Percentiles rank a stretch among this genome's conserved stretches.
Evolutionary conservation across 2,329 filamentous ascomycete species (phyloP).

Genomic region (Botrytis paeoniae): DNA sequence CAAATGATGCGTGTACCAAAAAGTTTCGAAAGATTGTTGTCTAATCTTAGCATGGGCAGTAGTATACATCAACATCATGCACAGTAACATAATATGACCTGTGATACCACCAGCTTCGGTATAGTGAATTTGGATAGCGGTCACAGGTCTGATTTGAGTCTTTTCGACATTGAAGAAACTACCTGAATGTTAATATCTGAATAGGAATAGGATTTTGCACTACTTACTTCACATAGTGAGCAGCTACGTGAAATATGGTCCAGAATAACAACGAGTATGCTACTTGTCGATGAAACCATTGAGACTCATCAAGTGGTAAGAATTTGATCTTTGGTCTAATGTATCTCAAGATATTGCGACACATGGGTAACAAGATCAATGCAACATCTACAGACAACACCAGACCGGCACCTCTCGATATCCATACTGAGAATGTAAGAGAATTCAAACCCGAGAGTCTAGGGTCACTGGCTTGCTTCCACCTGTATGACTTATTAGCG

Average conservation of each 20-base stretch:
- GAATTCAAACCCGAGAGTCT: slow-evolving; percentile 75
- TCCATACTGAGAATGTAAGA: slow-evolving; percentile 87
- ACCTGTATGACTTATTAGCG: slow-evolving; percentile 52
- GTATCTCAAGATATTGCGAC: slow-evolving; percentile 81
- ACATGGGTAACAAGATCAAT: slow-evolving; percentile 91
- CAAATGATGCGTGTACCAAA: slow-evolving; percentile 99
- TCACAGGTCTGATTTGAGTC: slow-evolving; percentile 73
- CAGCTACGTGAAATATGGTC: slow-evolving; percentile 69
- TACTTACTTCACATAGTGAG: slow-evolving; percentile 90
- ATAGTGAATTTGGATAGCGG: slow-evolving; percentile 89
- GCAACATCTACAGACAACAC: slow-evolving; percentile 80
- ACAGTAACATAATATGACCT: slow-evolving; percentile 96
- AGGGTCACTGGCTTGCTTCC: slow-evolving; percentile 66
- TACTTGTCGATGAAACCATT: slow-evolving; percentile 95
- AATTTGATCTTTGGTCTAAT: slow-evolving; percentile 84
- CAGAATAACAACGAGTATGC: slow-evolving; percentile 87
- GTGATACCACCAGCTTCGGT: slow-evolving; percentile 85
- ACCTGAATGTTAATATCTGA: slow-evolving; percentile 20
- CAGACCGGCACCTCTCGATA: slow-evolving; percentile 89
- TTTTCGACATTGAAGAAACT: slow-evolving; percentile 95
- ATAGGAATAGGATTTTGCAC: not conserved
- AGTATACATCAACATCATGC: slow-evolving; percentile 98
- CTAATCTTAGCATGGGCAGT: slow-evolving; percentile 90
- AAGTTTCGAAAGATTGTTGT: slow-evolving; percentile 96
- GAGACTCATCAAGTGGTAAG: slow-evolving; percentile 90